These are phyloP conservation scores for Penicillium daleae DNA, from an alignment of 495 filamentous ascomycete species.

Conservation along the genomic window DNA sequence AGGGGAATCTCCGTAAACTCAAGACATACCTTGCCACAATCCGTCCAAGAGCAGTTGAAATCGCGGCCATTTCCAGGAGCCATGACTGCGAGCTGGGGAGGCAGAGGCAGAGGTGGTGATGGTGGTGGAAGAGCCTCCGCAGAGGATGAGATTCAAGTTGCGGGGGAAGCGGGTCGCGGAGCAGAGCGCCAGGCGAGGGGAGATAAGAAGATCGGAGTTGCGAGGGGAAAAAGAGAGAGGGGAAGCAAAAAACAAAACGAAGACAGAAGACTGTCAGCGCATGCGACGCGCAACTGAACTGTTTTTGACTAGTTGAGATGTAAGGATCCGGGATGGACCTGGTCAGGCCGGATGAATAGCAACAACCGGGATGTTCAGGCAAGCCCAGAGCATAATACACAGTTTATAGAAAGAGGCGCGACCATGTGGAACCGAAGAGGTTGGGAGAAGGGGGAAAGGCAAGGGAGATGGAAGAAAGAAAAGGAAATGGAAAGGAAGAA, in stretches of 20 bases:
- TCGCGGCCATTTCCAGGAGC: conserved; percentile 50
- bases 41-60: conserved; percentile 52
- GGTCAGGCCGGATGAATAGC: conserved; percentile 27
- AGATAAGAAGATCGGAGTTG: conserved; percentile 1
- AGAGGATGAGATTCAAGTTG: conserved; percentile 15
- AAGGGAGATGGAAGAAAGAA: conserved; percentile 10
- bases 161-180: conserved; percentile 29
- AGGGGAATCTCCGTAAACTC: not conserved
- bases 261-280: conserved; percentile 17
- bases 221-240: not conserved
- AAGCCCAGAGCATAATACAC: conserved; percentile 30
- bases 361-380: conserved; percentile 24
- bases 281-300: conserved; percentile 21
- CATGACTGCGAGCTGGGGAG: conserved; percentile 34
- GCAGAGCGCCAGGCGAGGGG: conserved; percentile 7
- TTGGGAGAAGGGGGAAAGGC: conserved; percentile 9
- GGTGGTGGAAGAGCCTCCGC: conserved; percentile 7
- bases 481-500: not conserved
- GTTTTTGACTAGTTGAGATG: not conserved
- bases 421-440: not conserved
- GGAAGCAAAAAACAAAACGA: conserved; percentile 1
- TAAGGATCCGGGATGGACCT: conserved; percentile 23
- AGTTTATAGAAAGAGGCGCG: conserved; percentile 15
- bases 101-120: too few relatives aligned
- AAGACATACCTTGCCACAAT: conserved; percentile 49